Conservation (phyloP, 1,284 basidiomycete genomes). For the Leccinum subfulvum region DNA sequence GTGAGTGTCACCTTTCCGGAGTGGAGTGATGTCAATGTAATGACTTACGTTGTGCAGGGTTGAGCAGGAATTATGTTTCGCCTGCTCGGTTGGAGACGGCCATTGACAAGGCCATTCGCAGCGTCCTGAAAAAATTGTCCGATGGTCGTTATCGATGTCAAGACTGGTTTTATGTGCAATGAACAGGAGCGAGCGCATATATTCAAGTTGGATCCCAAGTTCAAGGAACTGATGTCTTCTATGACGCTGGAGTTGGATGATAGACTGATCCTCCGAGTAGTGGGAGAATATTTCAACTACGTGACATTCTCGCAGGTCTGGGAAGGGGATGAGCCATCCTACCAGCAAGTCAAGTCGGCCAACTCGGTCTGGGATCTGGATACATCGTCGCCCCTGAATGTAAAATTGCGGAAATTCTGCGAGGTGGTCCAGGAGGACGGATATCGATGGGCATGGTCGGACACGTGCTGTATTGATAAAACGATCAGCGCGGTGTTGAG, state of each 20-base stretch:
- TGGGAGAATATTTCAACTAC: slow-evolving; percentile 1
- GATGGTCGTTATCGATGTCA: slow-evolving; percentile 9
- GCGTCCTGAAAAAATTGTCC: not conserved
- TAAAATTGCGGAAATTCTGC: not conserved
- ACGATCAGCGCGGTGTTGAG: slow-evolving; percentile 3
- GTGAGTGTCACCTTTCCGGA: not conserved
- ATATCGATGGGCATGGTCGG: slow-evolving; percentile 3
- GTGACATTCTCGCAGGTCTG: slow-evolving; percentile 10
- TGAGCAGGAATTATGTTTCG: not conserved
- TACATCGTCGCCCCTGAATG: not conserved
- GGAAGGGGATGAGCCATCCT: not conserved
- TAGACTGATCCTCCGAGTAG: not conserved
- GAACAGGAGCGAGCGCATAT: not conserved
- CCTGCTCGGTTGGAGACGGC: not conserved
- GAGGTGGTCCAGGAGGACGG: not conserved
- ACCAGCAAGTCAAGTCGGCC: not conserved
- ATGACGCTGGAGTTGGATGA: not conserved
- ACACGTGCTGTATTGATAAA: slow-evolving; percentile 8
- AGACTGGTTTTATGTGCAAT: slow-evolving; percentile 3
- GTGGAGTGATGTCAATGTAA: no score
- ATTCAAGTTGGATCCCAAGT: not conserved
- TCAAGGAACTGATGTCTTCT: not conserved
- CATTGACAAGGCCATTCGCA: not conserved
- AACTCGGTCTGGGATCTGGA: not conserved
- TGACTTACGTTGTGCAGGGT: not conserved